Evolutionary conservation across 2,329 filamentous ascomycete species (phyloP).

Genomic region (Claviceps spartinae): DNA sequence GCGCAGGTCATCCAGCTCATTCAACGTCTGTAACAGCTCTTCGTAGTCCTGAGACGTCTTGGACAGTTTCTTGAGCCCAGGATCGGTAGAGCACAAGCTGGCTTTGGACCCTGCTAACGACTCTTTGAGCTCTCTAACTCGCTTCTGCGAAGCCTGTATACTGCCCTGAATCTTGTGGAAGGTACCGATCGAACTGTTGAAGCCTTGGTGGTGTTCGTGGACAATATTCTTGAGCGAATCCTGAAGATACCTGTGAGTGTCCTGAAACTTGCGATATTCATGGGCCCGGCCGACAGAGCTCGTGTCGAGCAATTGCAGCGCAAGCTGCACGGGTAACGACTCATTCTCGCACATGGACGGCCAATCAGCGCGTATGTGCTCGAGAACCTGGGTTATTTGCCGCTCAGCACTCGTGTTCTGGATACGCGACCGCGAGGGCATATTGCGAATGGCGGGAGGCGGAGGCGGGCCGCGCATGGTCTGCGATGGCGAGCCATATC

Average conservation of each 20-base stretch:
- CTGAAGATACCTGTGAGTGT: slow-evolving; percentile 79
- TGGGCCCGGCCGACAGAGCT: slow-evolving; percentile 87
- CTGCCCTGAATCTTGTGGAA: slow-evolving; percentile 97
- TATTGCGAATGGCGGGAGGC: slow-evolving; percentile 18
- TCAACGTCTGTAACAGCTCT: slow-evolving; percentile 69
- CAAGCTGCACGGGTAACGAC: slow-evolving; percentile 85
- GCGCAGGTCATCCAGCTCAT: slow-evolving; percentile 76
- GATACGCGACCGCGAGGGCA: slow-evolving; percentile 23
- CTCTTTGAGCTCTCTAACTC: slow-evolving; percentile 69
- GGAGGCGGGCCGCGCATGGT: slow-evolving; percentile 16
- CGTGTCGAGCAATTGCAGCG: slow-evolving; percentile 85
- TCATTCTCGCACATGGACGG: slow-evolving; percentile 78
- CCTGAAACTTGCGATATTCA: slow-evolving; percentile 72
- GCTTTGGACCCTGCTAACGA: slow-evolving; percentile 70
- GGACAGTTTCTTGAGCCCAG: slow-evolving; percentile 81
- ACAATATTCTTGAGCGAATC: slow-evolving; percentile 87
- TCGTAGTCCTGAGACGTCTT: slow-evolving; percentile 83
- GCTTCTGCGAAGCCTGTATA: slow-evolving; percentile 76
- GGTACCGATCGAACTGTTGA: slow-evolving; percentile 96
- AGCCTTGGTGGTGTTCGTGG: slow-evolving; percentile 96
- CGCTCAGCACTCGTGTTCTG: slow-evolving; percentile 37
- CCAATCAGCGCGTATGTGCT: slow-evolving; percentile 81
- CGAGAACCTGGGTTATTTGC: slow-evolving; percentile 52
- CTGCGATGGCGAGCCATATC: slow-evolving; percentile 25
- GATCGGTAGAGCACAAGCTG: slow-evolving; percentile 72